A percentile compares a stretch with the other conserved stretches of the same genome.
Evolutionary conservation across 768 basidiomycete species (phyloP).

Genomic region (Lentinus brumalis): DNA sequence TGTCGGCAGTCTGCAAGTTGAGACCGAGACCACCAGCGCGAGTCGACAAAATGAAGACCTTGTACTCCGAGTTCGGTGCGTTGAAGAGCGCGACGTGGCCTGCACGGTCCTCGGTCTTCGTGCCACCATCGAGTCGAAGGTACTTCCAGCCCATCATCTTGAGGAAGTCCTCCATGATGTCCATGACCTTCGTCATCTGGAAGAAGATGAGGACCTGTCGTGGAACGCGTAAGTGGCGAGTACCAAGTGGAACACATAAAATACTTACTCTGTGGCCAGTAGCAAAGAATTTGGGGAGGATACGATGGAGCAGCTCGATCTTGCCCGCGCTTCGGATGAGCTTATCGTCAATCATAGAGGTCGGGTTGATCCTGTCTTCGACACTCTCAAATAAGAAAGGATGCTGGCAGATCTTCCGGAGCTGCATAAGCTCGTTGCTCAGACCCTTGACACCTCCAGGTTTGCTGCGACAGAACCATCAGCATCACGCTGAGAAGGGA

Average conservation of each 20-base stretch:
- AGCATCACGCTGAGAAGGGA: background rate
- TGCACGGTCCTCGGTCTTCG: slow-evolving; percentile 94
- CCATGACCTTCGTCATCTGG: slow-evolving; percentile 99
- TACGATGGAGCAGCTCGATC: slow-evolving; percentile 86
- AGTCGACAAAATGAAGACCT: slow-evolving; percentile 92
- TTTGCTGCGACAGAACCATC: slow-evolving; percentile 21
- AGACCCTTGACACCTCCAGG: slow-evolving; percentile 78
- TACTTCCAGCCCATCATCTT: slow-evolving; percentile 85
- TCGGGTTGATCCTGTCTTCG: slow-evolving; percentile 90
- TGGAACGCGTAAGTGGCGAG: background rate
- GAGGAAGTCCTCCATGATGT: slow-evolving; percentile 95
- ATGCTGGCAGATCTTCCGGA: slow-evolving; percentile 98
- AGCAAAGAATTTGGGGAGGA: slow-evolving; percentile 92
- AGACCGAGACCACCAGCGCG: slow-evolving; percentile 91
- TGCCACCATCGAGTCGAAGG: slow-evolving; percentile 93
- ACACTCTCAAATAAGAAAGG: slow-evolving; percentile 96
- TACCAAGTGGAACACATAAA: background rate
- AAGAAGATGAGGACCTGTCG: slow-evolving; percentile 94
- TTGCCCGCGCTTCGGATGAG: slow-evolving; percentile 90
- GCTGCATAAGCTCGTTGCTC: slow-evolving; percentile 96
- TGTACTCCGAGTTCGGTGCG: slow-evolving; percentile 82
- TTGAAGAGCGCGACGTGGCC: slow-evolving; percentile 87
- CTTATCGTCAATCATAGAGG: slow-evolving; percentile 79
- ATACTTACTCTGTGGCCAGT: slow-evolving; percentile 82
- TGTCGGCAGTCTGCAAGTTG: slow-evolving; percentile 95